Percentiles rank a stretch among this genome's conserved stretches.
phyloP scores from a whole-genome alignment of 2,329 filamentous ascomycete species.

The Colletotrichum costaricense region DNA sequence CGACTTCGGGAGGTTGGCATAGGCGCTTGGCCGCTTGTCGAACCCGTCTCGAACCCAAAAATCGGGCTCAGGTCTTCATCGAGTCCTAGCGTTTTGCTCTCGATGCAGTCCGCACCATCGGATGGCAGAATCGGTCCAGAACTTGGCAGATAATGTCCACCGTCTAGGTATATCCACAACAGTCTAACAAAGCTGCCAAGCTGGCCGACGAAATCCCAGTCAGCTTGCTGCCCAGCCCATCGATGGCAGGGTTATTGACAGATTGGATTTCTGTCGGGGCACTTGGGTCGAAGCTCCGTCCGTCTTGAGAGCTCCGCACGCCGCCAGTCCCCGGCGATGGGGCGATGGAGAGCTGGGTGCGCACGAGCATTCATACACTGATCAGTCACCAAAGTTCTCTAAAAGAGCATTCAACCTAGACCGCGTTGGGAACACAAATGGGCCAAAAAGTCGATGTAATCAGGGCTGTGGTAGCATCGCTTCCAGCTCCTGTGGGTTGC shows the following conservation, averaged over 20 bases:
- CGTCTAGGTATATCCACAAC: too few relatives aligned
- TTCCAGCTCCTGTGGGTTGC: background rate
- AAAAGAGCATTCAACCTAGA: background rate
- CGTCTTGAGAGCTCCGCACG: conserved; percentile 10
- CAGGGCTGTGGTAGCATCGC: conserved; percentile 20
- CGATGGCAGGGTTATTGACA: conserved; percentile 8
- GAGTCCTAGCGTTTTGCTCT: conserved; percentile 1
- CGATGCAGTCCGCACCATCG: background rate
- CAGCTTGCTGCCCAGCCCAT: background rate
- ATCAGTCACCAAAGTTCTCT: too few relatives aligned
- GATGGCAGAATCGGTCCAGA: conserved; percentile 18
- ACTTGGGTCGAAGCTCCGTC: conserved; percentile 7
- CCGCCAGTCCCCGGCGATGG: conserved; percentile 8
- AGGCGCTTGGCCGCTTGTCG: conserved; percentile 3
- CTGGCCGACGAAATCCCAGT: background rate
- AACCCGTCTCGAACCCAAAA: conserved; percentile 2
- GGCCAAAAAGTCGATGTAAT: background rate
- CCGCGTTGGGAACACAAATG: background rate
- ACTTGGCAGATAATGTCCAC: background rate
- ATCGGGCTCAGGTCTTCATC: background rate
- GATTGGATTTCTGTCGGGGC: background rate
- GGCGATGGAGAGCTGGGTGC: background rate
- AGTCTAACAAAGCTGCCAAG: background rate
- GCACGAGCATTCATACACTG: background rate
- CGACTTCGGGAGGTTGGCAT: conserved; percentile 1